These are phyloP conservation scores for Aspergillus sojae DNA, from an alignment of 2,329 filamentous ascomycete genomes.

Conservation along the genomic window DNA sequence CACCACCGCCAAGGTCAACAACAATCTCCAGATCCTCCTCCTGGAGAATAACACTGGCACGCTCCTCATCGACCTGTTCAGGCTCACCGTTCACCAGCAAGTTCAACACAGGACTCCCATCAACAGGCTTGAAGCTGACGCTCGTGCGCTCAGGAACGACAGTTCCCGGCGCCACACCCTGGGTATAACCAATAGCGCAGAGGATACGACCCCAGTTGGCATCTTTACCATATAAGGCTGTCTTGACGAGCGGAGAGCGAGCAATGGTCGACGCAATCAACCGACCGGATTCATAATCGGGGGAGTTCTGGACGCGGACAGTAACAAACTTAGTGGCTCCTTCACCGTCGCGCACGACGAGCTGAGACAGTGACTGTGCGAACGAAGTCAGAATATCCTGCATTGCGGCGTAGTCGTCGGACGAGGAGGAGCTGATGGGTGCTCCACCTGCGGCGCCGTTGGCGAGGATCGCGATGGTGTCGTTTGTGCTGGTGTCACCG, in stretches of 20 bases:
- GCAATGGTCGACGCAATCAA: constrained; percentile 86
- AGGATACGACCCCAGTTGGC: constrained; percentile 98
- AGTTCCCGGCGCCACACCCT: constrained; percentile 47
- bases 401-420: constrained; percentile 72
- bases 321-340: constrained; percentile 98
- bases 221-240: constrained; percentile 92
- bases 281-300: constrained; percentile 70
- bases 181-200: constrained; percentile 85
- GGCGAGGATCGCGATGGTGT: constrained; percentile 91
- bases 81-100: constrained; percentile 65
- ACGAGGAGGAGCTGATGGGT: constrained; percentile 55
- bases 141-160: constrained; percentile 60
- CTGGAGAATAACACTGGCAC: constrained; percentile 62
- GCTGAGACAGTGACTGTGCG: constrained; percentile 80
- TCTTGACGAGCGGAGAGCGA: constrained; percentile 91
- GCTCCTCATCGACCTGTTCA: constrained; percentile 61
- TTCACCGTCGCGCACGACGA: constrained; percentile 94
- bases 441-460: constrained; percentile 86
- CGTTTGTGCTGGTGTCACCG: constrained; percentile 96
- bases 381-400: constrained; percentile 73
- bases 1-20: constrained; percentile 59
- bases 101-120: constrained; percentile 59
- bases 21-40: constrained; percentile 65
- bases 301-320: constrained; percentile 76
- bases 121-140: constrained; percentile 63